Base-by-base conservation (phyloP, 1,284 basidiomycete genomes). In the Heterobasidion parviporum region DNA sequence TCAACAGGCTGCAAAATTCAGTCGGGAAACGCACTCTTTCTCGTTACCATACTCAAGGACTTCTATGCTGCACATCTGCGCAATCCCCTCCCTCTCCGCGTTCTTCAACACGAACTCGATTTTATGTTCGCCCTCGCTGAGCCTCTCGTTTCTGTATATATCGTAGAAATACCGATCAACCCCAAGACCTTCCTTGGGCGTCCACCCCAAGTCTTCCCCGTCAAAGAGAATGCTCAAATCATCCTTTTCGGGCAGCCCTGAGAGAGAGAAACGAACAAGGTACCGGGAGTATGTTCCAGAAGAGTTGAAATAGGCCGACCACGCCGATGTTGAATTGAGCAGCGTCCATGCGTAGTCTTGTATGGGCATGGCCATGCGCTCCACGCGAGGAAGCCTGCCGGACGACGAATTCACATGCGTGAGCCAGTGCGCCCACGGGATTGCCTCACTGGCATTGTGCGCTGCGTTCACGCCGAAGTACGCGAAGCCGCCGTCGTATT, bases 401-500 rank as follows among this genome's bases (percentile, higher is more conserved):
- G 57, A 54, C 16, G 63, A 52, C 1, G 73, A 5, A 33, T 34
- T 16, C 1, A 8, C 63, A n/a, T 76, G 61, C 0, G 81, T 74
- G 53, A 92, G 73, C 87, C 87, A 90, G 57, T 88, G 81, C 0
- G 72, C 67, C 91, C 91, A 94, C 9, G 83, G 79, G 38, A 89
- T 68, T 8, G 74, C 67, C 43, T 71, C 57, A 12, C 70, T 64
- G 26, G 70, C 58, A 59, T 80, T 66, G 45, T 77, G 71, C 32
- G 75, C 78, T 3, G 88, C 78, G 65, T 93, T 91, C 47, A 78
- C 78, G 3, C 91, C 91, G 60, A 79, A 88, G 67, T 93, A 93
- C 2, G 74, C 84, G 59, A 71, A 83, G 1, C 89, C 89, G 2
- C 89, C 90, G 61, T 94, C 91, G 64, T 94, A 93, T 71, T 93